Evolutionary conservation across 495 filamentous ascomycete species (phyloP).

Genomic region (Tuber microsphaerosporum): DNA sequence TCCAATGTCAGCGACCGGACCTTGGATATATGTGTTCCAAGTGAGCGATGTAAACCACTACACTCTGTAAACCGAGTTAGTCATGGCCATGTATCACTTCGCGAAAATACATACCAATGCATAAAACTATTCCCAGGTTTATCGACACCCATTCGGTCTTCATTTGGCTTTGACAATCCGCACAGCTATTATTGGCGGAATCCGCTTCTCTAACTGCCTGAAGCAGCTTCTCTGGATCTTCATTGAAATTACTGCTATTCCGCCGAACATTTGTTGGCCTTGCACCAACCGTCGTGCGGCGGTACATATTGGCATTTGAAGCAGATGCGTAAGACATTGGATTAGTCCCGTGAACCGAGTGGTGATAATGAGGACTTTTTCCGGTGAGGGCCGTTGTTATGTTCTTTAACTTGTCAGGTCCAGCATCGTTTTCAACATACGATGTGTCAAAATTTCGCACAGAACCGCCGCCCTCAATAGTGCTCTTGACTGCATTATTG

Average conservation of each 20-base stretch:
- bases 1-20: slow-evolving; percentile 92
- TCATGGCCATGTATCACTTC: not conserved
- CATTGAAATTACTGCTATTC: slow-evolving; percentile 63
- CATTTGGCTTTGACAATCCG: slow-evolving; percentile 81
- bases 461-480: slow-evolving; percentile 69
- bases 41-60: slow-evolving; percentile 90
- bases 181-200: slow-evolving; percentile 88
- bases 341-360: slow-evolving; percentile 43
- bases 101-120: slow-evolving; percentile 53
- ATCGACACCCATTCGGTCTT: slow-evolving; percentile 99
- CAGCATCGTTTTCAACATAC: slow-evolving; percentile 34
- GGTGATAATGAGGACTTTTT: slow-evolving; percentile 67
- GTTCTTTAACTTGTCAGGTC: slow-evolving; percentile 44
- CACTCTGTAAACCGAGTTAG: slow-evolving; percentile 55
- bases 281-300: slow-evolving; percentile 84
- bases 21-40: slow-evolving; percentile 97
- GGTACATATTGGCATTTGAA: slow-evolving; percentile 55
- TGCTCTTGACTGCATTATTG: slow-evolving; percentile 94
- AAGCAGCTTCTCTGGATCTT: slow-evolving; percentile 75
- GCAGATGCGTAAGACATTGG: slow-evolving; percentile 40
- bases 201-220: slow-evolving; percentile 84
- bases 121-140: slow-evolving; percentile 90
- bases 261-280: slow-evolving; percentile 64
- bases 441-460: slow-evolving; percentile 39
- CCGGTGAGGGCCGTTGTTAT: slow-evolving; percentile 71